Evolutionary conservation across 2,329 filamentous ascomycete species (phyloP), one percentile per base, ranked within the genome.

Genomic region (Diaporthe ilicicola): DNA sequence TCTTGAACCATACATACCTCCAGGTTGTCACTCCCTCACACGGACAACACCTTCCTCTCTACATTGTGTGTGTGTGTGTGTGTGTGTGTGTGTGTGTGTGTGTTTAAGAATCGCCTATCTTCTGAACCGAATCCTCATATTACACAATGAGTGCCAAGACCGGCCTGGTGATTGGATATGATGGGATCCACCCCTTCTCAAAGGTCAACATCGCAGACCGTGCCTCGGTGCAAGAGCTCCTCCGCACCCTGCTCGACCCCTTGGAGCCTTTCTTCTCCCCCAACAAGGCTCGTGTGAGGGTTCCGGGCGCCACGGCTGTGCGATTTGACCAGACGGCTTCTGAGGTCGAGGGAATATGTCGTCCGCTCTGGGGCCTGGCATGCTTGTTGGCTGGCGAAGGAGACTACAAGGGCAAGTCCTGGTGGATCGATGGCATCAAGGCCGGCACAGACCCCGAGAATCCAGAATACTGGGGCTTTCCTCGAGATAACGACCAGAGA

Each of bases 311-410:
- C 17, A 93, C 92, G 0, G 92, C 92, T 22, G 93, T 93, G 24
- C 86, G 92, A 32, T 95, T 94, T 79, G 93, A 95, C 77, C 91
- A 94, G 79, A 88, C 90, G 1, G 93, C 92, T 10, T 92, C 92
- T 1, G 92, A 94, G 77, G 87, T 95, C 42, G 93, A 95, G 81
- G 92, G 92, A 29, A 91, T 91, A 76, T 91, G 90, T 54, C 88
- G 93, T 1, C 93, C 93, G 0, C 84, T 95, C 64, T 95, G 93
- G 93, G 93, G 90, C 1, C 81, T 95, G 22, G 90, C 91, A 3
- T 89, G 90, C 19, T 82, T 95, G 19, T 83, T 95, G 8, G 92
- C 90, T 9, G 92, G 93, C 9, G 89, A 88, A 7, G 90, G 89
- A 64, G 82, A 87, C 48, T 94, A 93, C 77, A 82, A 84, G 15